A percentile compares a stretch with the other conserved stretches of the same genome.
Evolutionary conservation across 768 basidiomycete genomes (phyloP).

Genomic region (Coprinopsis strossmayeri): DNA sequence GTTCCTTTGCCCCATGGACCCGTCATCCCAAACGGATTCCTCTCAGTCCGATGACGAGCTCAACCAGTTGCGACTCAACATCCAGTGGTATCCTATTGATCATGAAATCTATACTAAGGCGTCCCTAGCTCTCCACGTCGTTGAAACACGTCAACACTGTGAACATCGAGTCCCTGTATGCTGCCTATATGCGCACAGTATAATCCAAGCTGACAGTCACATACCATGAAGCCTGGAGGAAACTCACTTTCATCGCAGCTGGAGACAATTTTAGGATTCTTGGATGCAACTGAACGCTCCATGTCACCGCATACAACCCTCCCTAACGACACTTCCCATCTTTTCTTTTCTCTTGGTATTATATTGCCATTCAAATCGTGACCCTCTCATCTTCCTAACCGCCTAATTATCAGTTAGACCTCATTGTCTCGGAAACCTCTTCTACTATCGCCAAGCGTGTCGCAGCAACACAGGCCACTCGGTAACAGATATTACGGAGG

Average conservation of each 20-base stretch:
- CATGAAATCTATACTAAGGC: background rate
- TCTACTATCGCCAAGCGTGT: background rate
- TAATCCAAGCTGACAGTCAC: background rate
- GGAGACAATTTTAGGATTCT: background rate
- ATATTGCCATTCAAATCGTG: background rate
- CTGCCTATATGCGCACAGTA: background rate
- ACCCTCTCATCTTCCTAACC: background rate
- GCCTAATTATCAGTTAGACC: background rate
- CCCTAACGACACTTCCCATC: background rate
- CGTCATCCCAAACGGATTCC: conserved; percentile 1
- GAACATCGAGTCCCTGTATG: background rate
- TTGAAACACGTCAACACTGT: too few species aligned
- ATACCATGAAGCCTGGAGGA: background rate
- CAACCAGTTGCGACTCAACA: too few species aligned
- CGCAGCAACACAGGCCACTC: too few species aligned
- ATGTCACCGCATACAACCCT: background rate
- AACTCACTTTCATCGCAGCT: background rate
- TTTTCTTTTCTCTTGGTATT: background rate
- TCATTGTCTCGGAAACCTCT: background rate
- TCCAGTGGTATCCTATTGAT: too few species aligned
- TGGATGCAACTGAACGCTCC: background rate
- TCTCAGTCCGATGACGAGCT: background rate
- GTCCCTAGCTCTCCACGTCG: too few species aligned
- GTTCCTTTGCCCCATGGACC: background rate
- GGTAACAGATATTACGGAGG: background rate